Base-by-base conservation (phyloP, 2,329 filamentous ascomycete species). In the Cordyceps javanica region DNA sequence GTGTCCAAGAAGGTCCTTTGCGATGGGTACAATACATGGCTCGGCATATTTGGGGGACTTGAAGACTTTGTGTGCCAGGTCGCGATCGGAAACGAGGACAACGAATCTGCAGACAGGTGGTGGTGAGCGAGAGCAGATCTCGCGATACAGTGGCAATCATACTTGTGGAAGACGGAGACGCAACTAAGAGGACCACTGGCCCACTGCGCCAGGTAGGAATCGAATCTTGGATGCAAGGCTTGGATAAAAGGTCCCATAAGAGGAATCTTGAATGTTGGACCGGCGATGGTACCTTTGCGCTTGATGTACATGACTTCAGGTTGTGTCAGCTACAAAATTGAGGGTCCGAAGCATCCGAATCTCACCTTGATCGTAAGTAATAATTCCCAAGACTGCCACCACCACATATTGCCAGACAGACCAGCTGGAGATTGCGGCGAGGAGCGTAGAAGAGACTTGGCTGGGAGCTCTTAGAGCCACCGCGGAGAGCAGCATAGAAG, bases 121-220 rank as follows among this genome's bases (percentile, higher is more conserved):
- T 3, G 26, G 36, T 41, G 3, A 59, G 36, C 10, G 10, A 25
- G 11, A 13, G 23, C 11, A 11, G 19, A 28, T 26, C 39, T 23
- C 42, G 3, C 5, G 5, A 9, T 10, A n/a, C 36, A 5, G 14
- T 32, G 28, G 36, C 38, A 19, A 34, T 13, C 63, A 38, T 79
- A 90, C 87, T 92, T 92, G 79, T 93, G 89, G 70, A 93, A 92
- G 62, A 93, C 85, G 1, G 88, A 91, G 19, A 93, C 88, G 65
- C 89, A 93, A 70, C 88, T 91, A 59, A 92, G 76, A 21, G 86
- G 82, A n/a, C 86, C 89, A 59, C 87, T 90, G 14, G 82, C 79
- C 89, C 89, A 92, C 76, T 93, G 90, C 13, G 78, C 81, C 65
- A 89, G 80, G 72, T 92, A 93, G 48, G 81, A 76, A 23, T 82